A percentile compares a stretch with the other conserved stretches of the same genome.
phyloP scores from a whole-genome alignment of 2,329 filamentous ascomycete species.

The Rhynchosporium secalis region DNA sequence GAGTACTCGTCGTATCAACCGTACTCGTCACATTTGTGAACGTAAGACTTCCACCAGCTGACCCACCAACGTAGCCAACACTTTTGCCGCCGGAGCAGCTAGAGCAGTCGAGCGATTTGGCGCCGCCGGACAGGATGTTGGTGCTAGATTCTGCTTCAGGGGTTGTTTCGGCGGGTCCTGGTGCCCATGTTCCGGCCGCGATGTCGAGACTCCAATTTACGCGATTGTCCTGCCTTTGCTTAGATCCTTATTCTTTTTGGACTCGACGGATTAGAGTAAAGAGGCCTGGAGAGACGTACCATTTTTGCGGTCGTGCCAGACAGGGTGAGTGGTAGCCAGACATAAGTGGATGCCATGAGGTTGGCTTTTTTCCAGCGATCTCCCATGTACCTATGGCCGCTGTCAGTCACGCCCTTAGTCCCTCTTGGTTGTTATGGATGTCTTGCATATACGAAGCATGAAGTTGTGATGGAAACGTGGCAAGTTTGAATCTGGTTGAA shows the following conservation, averaged over 20 bases:
- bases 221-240: slow-evolving; percentile 43
- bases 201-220: slow-evolving; percentile 57
- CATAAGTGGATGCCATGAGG: slow-evolving; percentile 60
- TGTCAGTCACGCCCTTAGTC: not conserved
- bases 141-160: slow-evolving; percentile 53
- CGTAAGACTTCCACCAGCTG: slow-evolving; percentile 47
- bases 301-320: slow-evolving; percentile 52
- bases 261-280: too few relatives aligned
- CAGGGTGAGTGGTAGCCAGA: slow-evolving; percentile 63
- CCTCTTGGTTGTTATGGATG: not conserved
- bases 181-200: slow-evolving; percentile 45
- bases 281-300: slow-evolving; percentile 25
- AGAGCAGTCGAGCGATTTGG: slow-evolving; percentile 49
- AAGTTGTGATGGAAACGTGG: too few relatives aligned
- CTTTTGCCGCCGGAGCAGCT: slow-evolving; percentile 51
- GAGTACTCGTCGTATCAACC: slow-evolving; percentile 48
- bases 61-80: slow-evolving; percentile 57
- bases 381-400: slow-evolving; percentile 57
- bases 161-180: slow-evolving; percentile 47
- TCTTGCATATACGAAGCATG: too few relatives aligned
- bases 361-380: slow-evolving; percentile 65
- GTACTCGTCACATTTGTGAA: slow-evolving; percentile 49
- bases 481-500: too few relatives aligned
- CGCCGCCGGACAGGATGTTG: slow-evolving; percentile 46
- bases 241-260: not conserved